Conservation (phyloP, 2,329 filamentous ascomycete genomes). For the Metarhizium guizhouense region DNA sequence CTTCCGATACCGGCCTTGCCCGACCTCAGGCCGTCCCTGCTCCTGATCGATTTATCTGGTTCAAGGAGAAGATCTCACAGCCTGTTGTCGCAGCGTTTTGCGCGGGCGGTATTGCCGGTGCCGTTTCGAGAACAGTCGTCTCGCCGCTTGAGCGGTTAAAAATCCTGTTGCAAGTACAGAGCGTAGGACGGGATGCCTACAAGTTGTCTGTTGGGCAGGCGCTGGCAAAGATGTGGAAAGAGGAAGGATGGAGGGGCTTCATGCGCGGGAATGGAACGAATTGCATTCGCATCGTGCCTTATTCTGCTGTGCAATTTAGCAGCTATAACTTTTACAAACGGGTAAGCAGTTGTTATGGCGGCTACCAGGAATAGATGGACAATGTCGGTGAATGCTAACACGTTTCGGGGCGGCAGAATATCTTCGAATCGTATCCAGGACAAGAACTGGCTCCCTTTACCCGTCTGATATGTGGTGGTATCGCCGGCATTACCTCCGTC, state of each 20-base stretch:
- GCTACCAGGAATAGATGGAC: neutral
- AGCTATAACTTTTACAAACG: slow-evolving; percentile 97
- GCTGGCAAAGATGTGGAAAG: slow-evolving; percentile 87
- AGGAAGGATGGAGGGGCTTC: slow-evolving; percentile 94
- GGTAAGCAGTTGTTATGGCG: slow-evolving; percentile 39
- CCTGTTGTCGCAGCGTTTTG: slow-evolving; percentile 88
- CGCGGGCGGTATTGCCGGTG: slow-evolving; percentile 86
- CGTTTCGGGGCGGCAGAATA: slow-evolving; percentile 34
- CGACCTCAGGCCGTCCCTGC: slow-evolving; percentile 15
- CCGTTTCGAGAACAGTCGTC: slow-evolving; percentile 95
- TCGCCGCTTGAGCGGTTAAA: slow-evolving; percentile 93
- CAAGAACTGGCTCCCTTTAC: slow-evolving; percentile 63
- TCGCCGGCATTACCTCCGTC: slow-evolving; percentile 92
- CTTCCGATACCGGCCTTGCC: slow-evolving; percentile 18
- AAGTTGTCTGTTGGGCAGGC: slow-evolving; percentile 86
- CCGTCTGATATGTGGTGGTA: slow-evolving; percentile 79
- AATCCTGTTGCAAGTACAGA: slow-evolving; percentile 96
- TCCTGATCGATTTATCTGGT: slow-evolving; percentile 19
- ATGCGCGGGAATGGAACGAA: slow-evolving; percentile 98
- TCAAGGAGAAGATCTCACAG: slow-evolving; percentile 56
- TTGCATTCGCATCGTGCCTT: slow-evolving; percentile 95
- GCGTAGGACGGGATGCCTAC: slow-evolving; percentile 82
- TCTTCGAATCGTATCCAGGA: slow-evolving; percentile 70
- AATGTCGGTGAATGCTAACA: neutral
- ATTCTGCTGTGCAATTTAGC: slow-evolving; percentile 96